A percentile compares a stretch with the other conserved stretches of the same genome.
phyloP scores from a whole-genome alignment of 139 green algal species.

The Pseudopediastrum boryanum region DNA sequence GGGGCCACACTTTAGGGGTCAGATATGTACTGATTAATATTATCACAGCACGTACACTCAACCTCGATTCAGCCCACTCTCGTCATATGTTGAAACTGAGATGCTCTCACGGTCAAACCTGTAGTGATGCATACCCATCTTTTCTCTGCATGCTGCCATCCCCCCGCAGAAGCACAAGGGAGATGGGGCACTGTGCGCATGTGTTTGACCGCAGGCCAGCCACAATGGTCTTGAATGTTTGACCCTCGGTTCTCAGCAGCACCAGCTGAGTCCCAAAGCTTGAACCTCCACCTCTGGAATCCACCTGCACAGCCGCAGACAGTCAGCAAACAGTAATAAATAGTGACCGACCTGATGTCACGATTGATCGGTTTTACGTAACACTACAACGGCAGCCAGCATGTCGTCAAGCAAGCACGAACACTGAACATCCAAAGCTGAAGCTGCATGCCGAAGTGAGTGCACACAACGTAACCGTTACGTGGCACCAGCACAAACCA shows the following conservation, averaged over 20 bases:
- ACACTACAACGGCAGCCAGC: neutral
- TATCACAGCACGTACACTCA: too few species aligned
- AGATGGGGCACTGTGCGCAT: slow-evolving; percentile 36
- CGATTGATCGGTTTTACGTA: neutral
- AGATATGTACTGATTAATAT: too few species aligned
- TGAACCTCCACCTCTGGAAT: neutral
- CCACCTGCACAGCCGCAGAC: neutral
- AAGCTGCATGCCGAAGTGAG: neutral
- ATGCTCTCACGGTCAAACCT: too few species aligned
- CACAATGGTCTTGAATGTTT: slow-evolving; percentile 37
- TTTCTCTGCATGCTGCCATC: too few species aligned
- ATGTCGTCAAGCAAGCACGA: neutral
- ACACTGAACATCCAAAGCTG: too few species aligned
- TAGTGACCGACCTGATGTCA: neutral
- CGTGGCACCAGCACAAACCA: too few species aligned
- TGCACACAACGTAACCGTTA: too few species aligned
- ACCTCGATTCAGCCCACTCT: too few species aligned
- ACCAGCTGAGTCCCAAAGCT: neutral
- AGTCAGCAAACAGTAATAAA: neutral
- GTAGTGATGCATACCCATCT: too few species aligned
- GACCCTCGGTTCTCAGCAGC: slow-evolving; percentile 15
- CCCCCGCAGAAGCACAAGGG: too few species aligned
- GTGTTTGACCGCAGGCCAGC: slow-evolving; percentile 45
- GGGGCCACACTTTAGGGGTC: too few species aligned
- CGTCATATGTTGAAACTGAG: too few species aligned